Conservation (phyloP, 768 basidiomycete genomes). For the Arthromyces matolae region DNA sequence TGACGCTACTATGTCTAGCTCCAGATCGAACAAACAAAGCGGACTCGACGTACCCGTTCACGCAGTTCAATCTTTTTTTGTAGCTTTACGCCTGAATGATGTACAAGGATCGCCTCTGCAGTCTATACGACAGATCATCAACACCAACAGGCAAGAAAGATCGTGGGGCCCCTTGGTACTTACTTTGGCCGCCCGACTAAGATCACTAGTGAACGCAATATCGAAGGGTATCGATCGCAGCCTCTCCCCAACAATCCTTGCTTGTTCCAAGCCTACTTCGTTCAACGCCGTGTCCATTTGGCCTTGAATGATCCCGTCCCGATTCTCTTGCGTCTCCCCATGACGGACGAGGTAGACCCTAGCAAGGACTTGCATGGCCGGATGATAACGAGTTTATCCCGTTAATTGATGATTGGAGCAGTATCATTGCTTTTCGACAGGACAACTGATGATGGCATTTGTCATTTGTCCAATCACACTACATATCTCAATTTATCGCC, state of each 20-base stretch:
- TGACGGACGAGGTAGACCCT: slow-evolving; percentile 69
- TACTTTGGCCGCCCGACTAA: slow-evolving; percentile 65
- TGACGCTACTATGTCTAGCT: slow-evolving; percentile 3
- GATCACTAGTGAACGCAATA: slow-evolving; percentile 67
- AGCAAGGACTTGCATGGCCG: slow-evolving; percentile 29
- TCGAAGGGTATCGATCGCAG: slow-evolving; percentile 54
- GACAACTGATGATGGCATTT: slow-evolving; percentile 11
- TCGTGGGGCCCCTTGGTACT: slow-evolving; percentile 11
- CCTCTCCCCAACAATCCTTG: slow-evolving; percentile 47
- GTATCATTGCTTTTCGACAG: slow-evolving; percentile 2
- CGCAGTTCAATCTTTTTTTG: slow-evolving; percentile 46
- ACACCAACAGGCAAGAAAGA: not conserved
- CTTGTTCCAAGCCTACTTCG: slow-evolving; percentile 56
- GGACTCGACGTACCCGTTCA: slow-evolving; percentile 51
- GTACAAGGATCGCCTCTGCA: slow-evolving; percentile 54
- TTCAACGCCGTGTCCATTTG: slow-evolving; percentile 71
- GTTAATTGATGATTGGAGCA: slow-evolving; percentile 6
- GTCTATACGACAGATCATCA: slow-evolving; percentile 53
- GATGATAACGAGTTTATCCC: slow-evolving; percentile 5
- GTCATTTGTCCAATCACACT: too few relatives aligned
- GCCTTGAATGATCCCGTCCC: slow-evolving; percentile 64
- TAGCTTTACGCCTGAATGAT: slow-evolving; percentile 47
- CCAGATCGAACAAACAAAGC: not conserved
- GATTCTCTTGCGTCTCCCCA: slow-evolving; percentile 74
- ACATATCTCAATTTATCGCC: too few relatives aligned